Evolutionary conservation across 495 filamentous ascomycete species (phyloP).

Genomic region (Viridothelium virens): DNA sequence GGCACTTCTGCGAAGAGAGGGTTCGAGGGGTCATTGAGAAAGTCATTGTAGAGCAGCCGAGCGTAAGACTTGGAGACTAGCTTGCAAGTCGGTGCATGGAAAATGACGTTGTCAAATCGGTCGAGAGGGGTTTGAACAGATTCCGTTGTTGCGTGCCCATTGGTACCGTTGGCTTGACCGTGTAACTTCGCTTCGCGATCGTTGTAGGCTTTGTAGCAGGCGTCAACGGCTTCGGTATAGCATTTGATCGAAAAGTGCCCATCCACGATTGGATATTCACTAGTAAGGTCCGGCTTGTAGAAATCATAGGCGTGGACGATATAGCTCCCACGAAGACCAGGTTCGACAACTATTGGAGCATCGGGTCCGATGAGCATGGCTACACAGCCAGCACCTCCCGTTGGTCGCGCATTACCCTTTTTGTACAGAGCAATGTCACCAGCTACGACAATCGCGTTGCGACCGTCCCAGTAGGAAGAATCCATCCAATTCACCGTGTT

Average conservation of each 20-base stretch:
- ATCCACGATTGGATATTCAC: slow-evolving; percentile 96
- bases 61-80: slow-evolving; percentile 91
- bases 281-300: slow-evolving; percentile 97
- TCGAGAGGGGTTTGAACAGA: slow-evolving; percentile 63
- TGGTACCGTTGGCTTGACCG: slow-evolving; percentile 46
- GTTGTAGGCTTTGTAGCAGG: slow-evolving; percentile 91
- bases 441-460: slow-evolving; percentile 85
- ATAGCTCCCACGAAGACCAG: slow-evolving; percentile 86
- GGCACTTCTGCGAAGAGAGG: slow-evolving; percentile 79
- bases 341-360: slow-evolving; percentile 83
- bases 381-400: slow-evolving; percentile 89
- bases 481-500: slow-evolving; percentile 97
- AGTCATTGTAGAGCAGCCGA: slow-evolving; percentile 95
- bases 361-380: slow-evolving; percentile 92
- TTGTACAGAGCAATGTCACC: slow-evolving; percentile 98
- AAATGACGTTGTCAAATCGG: slow-evolving; percentile 91
- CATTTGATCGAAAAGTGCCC: slow-evolving; percentile 91
- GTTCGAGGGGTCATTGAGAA: slow-evolving; percentile 66
- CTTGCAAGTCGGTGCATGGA: slow-evolving; percentile 98
- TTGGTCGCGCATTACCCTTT: slow-evolving; percentile 90
- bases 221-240: slow-evolving; percentile 92
- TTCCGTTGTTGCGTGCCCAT: slow-evolving; percentile 37
- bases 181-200: slow-evolving; percentile 69
- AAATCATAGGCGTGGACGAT: slow-evolving; percentile 97
- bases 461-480: slow-evolving; percentile 95